phyloP scores from a whole-genome alignment of 2,329 filamentous ascomycete genomes.

The Xylariaceae sp. region DNA sequence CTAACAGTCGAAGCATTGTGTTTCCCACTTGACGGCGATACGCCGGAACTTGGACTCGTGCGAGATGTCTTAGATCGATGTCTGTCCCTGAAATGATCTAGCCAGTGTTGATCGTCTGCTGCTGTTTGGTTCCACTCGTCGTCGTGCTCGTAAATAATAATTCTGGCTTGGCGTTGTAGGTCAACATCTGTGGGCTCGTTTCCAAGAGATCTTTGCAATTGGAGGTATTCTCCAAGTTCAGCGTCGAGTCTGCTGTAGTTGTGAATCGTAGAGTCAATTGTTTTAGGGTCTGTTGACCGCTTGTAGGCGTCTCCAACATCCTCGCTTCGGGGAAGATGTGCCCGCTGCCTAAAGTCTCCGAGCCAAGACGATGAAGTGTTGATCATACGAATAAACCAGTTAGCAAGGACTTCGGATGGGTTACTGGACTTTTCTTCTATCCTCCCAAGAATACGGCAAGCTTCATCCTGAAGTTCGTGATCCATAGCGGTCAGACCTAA shows the following conservation, averaged over 20 bases:
- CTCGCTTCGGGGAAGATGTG: slow-evolving; percentile 62
- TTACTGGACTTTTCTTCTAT: slow-evolving; percentile 58
- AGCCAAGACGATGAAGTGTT: slow-evolving; percentile 60
- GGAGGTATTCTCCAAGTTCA: slow-evolving; percentile 61
- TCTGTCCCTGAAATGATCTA: slow-evolving; percentile 58
- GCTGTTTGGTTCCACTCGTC: slow-evolving; percentile 70
- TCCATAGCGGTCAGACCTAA: slow-evolving; percentile 66
- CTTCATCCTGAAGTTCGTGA: slow-evolving; percentile 64
- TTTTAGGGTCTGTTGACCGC: slow-evolving; percentile 58
- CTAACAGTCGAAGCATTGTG: slow-evolving; percentile 2
- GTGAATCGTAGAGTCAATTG: slow-evolving; percentile 65
- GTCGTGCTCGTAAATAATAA: slow-evolving; percentile 67
- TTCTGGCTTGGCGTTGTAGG: slow-evolving; percentile 61
- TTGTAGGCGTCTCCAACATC: slow-evolving; percentile 56
- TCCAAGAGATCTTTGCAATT: slow-evolving; percentile 51
- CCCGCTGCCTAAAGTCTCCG: slow-evolving; percentile 59
- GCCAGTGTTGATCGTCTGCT: slow-evolving; percentile 61
- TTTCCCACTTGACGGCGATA: slow-evolving; percentile 22
- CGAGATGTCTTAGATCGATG: slow-evolving; percentile 43
- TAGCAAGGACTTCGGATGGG: slow-evolving; percentile 57
- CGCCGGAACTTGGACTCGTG: slow-evolving; percentile 27
- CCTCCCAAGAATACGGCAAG: slow-evolving; percentile 62
- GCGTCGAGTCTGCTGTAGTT: slow-evolving; percentile 62
- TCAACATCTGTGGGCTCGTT: slow-evolving; percentile 58
- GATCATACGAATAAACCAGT: slow-evolving; percentile 62